phyloP scores from a whole-genome alignment of 2,329 filamentous ascomycete species.

The Torrubiella hemipterigena region DNA sequence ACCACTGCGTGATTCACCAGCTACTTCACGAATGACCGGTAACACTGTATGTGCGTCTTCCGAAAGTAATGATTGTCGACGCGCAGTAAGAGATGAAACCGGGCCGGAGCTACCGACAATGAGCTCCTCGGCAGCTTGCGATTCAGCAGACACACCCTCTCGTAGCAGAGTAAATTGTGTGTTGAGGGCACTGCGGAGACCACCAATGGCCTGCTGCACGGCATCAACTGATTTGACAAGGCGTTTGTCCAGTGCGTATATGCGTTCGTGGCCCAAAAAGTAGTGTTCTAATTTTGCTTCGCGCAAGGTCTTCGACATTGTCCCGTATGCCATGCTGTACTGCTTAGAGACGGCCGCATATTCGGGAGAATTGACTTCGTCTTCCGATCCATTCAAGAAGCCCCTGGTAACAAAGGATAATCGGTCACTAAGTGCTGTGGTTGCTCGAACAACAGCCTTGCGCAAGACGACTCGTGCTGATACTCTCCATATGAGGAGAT shows the following conservation, averaged over 20 bases:
- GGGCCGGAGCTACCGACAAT: conserved; percentile 10
- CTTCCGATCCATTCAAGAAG: conserved; percentile 73
- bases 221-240: conserved; percentile 77
- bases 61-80: too few relatives aligned
- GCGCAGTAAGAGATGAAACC: too few relatives aligned
- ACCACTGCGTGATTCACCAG: conserved; percentile 26
- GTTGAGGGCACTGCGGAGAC: conserved; percentile 75
- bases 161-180: conserved; percentile 79
- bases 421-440: conserved; percentile 68
- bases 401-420: conserved; percentile 67
- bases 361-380: conserved; percentile 56
- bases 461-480: conserved; percentile 66
- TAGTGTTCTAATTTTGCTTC: conserved; percentile 90
- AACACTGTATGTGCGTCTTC: conserved; percentile 35
- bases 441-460: conserved; percentile 58
- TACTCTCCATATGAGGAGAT: conserved; percentile 64
- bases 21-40: conserved; percentile 50
- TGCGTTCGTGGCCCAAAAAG: conserved; percentile 62
- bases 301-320: conserved; percentile 63
- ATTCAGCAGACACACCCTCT: conserved; percentile 31
- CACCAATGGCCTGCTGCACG: conserved; percentile 80
- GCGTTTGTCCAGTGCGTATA: conserved; percentile 67
- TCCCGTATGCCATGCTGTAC: conserved; percentile 56
- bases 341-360: conserved; percentile 50
- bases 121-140: conserved; percentile 9